Evolutionary conservation across 257 asterid species (phyloP).

Genomic region (Sherardia arvensis): DNA sequence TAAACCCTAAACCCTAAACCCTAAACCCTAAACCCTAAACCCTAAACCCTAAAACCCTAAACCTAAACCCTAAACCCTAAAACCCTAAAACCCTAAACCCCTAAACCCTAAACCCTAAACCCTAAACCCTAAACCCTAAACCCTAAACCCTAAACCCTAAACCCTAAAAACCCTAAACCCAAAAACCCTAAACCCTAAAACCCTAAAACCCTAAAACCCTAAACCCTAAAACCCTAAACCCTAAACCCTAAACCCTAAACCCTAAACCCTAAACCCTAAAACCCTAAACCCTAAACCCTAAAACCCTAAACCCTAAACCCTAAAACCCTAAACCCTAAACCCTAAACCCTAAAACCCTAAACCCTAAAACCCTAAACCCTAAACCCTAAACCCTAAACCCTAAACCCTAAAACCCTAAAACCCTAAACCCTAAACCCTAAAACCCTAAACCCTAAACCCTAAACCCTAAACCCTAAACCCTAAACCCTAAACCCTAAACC

Average conservation of each 20-base stretch:
- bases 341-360: background rate
- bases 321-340: background rate
- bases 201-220: constrained; percentile 13
- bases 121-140: constrained; percentile 9
- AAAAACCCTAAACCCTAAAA: constrained; percentile 1
- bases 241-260: constrained; percentile 9
- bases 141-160: background rate
- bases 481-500: too few relatives aligned
- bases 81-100: constrained; percentile 9
- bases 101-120: constrained; percentile 18
- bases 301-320: background rate
- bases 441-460: constrained; percentile 18
- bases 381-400: constrained; percentile 5
- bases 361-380: constrained; percentile 3
- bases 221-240: constrained; percentile 7
- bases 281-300: constrained; percentile 15
- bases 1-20: background rate
- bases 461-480: too few relatives aligned
- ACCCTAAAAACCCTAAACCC: constrained; percentile 4
- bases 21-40: background rate
- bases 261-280: background rate
- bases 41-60: background rate
- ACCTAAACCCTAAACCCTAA: background rate
- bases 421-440: constrained; percentile 18
- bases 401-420: constrained; percentile 1